phyloP scores from a whole-genome alignment of 768 basidiomycete genomes.

The Mycena sanguinolenta region DNA sequence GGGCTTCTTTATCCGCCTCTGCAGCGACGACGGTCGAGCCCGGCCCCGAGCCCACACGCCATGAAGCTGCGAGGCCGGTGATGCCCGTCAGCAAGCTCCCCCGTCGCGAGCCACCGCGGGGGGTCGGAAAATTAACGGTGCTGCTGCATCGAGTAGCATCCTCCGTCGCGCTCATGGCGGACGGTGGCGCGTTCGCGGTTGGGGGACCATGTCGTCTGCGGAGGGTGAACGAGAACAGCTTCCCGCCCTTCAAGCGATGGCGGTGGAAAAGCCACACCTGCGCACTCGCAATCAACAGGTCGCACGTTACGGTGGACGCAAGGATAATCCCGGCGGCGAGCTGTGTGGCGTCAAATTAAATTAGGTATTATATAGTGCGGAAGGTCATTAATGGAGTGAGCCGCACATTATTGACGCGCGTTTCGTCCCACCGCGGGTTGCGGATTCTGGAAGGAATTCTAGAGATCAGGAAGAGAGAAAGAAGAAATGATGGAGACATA shows the following conservation, averaged over 20 bases:
- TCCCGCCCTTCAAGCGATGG: conserved; percentile 47
- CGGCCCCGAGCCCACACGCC: conserved; percentile 25
- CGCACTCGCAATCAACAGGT: conserved; percentile 49
- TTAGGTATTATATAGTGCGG: background rate
- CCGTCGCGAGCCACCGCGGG: conserved; percentile 13
- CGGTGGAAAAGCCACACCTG: conserved; percentile 43
- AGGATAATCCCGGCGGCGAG: conserved; percentile 48
- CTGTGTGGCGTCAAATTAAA: conserved; percentile 34
- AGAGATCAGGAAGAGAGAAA: background rate
- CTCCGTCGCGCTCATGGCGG: conserved; percentile 4
- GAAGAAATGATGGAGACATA: conserved; percentile 20
- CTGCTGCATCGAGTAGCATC: conserved; percentile 3
- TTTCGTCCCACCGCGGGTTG: conserved; percentile 49
- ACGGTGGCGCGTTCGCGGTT: conserved; percentile 7
- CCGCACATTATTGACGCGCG: conserved; percentile 48
- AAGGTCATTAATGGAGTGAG: background rate
- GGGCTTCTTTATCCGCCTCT: conserved; percentile 18
- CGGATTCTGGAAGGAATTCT: conserved; percentile 36
- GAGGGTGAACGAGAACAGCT: conserved; percentile 40
- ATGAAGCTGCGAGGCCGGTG: conserved; percentile 18
- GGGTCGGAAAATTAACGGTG: background rate
- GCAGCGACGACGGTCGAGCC: conserved; percentile 19
- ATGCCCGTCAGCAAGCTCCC: conserved; percentile 22
- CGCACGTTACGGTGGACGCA: conserved; percentile 49
- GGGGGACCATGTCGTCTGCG: background rate